Evolutionary conservation across 371 early-diverging fungal species (phyloP).

Genomic region (Basidiobolus meristosporus): DNA sequence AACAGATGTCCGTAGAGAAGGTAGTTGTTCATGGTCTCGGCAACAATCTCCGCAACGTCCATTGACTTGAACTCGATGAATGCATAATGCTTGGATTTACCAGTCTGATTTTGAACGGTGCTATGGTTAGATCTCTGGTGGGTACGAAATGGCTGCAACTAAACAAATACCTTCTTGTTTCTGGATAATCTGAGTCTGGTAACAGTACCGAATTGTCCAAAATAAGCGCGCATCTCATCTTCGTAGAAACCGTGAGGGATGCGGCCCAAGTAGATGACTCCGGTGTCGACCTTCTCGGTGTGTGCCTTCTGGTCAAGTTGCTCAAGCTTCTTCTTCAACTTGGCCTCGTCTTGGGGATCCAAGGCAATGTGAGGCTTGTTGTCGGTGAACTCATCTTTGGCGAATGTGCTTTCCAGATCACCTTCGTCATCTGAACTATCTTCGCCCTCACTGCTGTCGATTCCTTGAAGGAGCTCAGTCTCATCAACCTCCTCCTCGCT

Average conservation of each 20-base stretch:
- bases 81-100: slow-evolving; percentile 73
- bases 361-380: too few species aligned
- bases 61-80: slow-evolving; percentile 69
- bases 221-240: slow-evolving; percentile 70
- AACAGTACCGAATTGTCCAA: slow-evolving; percentile 80
- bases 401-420: too few species aligned
- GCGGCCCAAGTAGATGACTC: slow-evolving; percentile 73
- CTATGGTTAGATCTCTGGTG: slow-evolving; percentile 1
- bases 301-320: too few species aligned
- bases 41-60: slow-evolving; percentile 77
- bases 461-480: too few species aligned
- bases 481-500: too few species aligned
- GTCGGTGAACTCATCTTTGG: too few species aligned
- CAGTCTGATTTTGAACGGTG: slow-evolving; percentile 32
- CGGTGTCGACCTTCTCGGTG: too few species aligned
- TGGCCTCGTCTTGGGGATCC: too few species aligned
- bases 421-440: too few species aligned
- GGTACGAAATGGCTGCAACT: background rate
- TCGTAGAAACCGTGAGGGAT: slow-evolving; percentile 95
- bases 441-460: too few species aligned
- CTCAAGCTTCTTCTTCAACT: too few species aligned
- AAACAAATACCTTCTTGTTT: slow-evolving; percentile 43
- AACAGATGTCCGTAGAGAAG: slow-evolving; percentile 62
- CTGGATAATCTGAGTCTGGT: slow-evolving; percentile 59
- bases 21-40: slow-evolving; percentile 92